Evolutionary conservation across 495 filamentous ascomycete genomes (phyloP).

Genomic region (Xeromyces bisporus): DNA sequence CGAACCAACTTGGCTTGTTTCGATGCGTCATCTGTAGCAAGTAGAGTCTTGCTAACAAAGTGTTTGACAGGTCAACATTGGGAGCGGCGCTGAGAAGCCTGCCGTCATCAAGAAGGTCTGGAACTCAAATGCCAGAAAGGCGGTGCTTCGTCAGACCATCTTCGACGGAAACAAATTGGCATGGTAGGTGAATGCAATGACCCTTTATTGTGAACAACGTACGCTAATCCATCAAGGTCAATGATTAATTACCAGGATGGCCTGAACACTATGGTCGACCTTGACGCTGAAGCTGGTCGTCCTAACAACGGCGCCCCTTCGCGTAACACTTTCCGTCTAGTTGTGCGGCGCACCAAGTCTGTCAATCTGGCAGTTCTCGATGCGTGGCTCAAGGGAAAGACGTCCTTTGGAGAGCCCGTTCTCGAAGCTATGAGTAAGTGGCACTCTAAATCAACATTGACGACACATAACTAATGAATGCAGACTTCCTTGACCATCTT

Average conservation of each 20-base stretch:
- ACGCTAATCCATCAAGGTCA: constrained; percentile 15
- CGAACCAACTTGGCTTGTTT: not conserved
- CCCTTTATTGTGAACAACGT: constrained; percentile 11
- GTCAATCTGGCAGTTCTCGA: constrained; percentile 48
- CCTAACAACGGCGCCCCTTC: constrained; percentile 11
- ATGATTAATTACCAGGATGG: constrained; percentile 18
- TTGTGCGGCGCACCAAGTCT: constrained; percentile 37
- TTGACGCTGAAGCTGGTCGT: constrained; percentile 41
- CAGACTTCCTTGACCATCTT: constrained; percentile 73
- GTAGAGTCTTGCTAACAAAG: not conserved
- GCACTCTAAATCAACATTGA: not conserved
- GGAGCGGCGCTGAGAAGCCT: constrained; percentile 41
- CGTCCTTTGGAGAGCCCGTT: constrained; percentile 41
- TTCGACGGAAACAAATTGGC: constrained; percentile 66
- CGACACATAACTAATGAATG: constrained; percentile 7
- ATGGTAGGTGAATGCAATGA: constrained; percentile 42
- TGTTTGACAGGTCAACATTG: constrained; percentile 44
- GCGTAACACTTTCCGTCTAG: constrained; percentile 41
- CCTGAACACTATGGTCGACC: constrained; percentile 38
- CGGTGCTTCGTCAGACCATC: constrained; percentile 40
- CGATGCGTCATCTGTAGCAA: no score
- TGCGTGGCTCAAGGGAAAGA: constrained; percentile 43
- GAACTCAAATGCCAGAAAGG: constrained; percentile 41
- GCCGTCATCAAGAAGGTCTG: constrained; percentile 57
- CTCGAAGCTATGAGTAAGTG: constrained; percentile 61